Base-by-base conservation (phyloP, 495 filamentous ascomycete species). In the Ascodesmis nigricans region DNA sequence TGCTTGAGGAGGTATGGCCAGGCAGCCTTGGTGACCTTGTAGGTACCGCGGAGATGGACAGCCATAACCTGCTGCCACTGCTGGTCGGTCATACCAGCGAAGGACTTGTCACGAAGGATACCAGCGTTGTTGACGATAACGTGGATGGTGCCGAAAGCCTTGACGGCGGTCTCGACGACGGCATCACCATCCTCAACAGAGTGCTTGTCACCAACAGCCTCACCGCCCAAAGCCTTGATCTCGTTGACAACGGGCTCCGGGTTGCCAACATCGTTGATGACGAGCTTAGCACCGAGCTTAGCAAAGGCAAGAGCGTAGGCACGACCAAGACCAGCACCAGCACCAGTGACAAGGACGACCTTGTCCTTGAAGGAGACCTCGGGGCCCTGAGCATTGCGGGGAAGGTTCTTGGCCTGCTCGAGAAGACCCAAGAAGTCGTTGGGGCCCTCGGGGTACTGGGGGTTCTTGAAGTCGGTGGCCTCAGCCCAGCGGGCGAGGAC, bases 1-100 rank as follows among this genome's bases (percentile, higher is more conserved):
- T 97, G 90, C 67, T 93, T 92, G 20, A 95, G 65, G 63, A 97
- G 77, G 58, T 83, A 75, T 31, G 87, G 90, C 90, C 90, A 97
- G 10, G 87, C 87, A 40, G 87, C 87, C 65, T 92, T 95, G 52
- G 81, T 83, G 43, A 80, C 70, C 66, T 92, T 91, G 63, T 87
- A 97, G 45, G 87, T 97, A 50, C 87, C 87, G 46, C 81, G 68
- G 21, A 91, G 68, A 57, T 97, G 87, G 32, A 95, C 82, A 40
- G 77, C 73, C 58, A 93, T 62, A 38, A 97, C 87, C 32, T 77
- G 69, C 53, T 92, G 73, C 82, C 84, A 97, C 39, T 79, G 64
- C 56, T 70, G 73, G 58, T 97, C 87, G 38, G 79, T 77, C 87
- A 97, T 95, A 61, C 92, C 91, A 54, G 62, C 70, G 61, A 97